These are phyloP conservation scores for Eragrostis curvula DNA, from an alignment of 176 grass and related monocot species.

Conservation along the genomic window DNA sequence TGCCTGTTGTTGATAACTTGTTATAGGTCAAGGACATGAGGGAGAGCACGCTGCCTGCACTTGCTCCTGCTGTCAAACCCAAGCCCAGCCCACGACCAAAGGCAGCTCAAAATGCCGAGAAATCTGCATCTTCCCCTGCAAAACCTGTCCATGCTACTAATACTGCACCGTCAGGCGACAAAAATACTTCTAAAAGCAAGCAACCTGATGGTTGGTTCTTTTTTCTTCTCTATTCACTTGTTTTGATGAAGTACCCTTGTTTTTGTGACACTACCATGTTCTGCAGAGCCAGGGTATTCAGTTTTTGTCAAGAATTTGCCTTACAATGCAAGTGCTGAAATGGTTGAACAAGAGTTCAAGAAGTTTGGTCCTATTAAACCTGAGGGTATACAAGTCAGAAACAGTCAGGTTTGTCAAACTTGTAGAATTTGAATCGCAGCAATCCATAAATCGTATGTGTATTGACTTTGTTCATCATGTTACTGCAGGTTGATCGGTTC, in stretches of 20 bases:
- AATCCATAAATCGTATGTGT: neutral
- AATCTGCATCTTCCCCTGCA: slow-evolving; percentile 35
- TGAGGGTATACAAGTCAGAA: slow-evolving; percentile 84
- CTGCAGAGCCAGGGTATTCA: slow-evolving; percentile 62
- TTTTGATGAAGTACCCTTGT: neutral
- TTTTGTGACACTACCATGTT: slow-evolving; percentile 22
- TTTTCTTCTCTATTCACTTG: neutral
- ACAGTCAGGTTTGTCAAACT: slow-evolving; percentile 59
- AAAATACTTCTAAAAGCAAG: slow-evolving; percentile 32
- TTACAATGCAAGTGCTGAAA: slow-evolving; percentile 54
- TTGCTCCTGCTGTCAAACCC: slow-evolving; percentile 32
- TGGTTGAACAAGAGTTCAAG: slow-evolving; percentile 71
- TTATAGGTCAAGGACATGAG: slow-evolving; percentile 56
- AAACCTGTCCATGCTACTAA: slow-evolving; percentile 39
- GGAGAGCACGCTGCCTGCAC: slow-evolving; percentile 37
- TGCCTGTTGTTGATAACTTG: neutral
- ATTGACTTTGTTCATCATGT: slow-evolving; percentile 33
- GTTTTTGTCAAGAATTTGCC: slow-evolving; percentile 86
- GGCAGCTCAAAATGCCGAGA: slow-evolving; percentile 53
- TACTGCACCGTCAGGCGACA: slow-evolving; percentile 35
- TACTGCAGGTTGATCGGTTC: slow-evolving; percentile 60
- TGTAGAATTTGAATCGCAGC: slow-evolving; percentile 17
- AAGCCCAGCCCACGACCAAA: slow-evolving; percentile 42
- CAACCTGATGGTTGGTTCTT: slow-evolving; percentile 43
- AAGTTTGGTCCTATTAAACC: slow-evolving; percentile 84